Evolutionary conservation across 2,329 filamentous ascomycete species (phyloP).

Genomic region (Pseudogymnoascus sp.): DNA sequence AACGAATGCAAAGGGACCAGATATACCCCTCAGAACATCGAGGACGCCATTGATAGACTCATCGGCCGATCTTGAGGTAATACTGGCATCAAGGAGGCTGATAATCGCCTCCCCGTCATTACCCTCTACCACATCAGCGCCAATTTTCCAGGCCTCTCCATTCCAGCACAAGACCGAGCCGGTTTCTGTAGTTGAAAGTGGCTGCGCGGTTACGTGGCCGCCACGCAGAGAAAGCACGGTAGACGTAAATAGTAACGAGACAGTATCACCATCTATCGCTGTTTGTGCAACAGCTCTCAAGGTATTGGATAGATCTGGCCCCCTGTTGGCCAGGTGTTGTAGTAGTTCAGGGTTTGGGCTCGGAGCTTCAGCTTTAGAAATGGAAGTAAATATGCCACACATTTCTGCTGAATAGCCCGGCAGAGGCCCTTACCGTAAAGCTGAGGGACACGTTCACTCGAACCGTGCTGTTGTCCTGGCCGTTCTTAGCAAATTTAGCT

Average conservation of each 20-base stretch:
- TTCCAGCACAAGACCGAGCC: slow-evolving; percentile 87
- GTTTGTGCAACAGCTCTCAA: not conserved
- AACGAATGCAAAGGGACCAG: slow-evolving; percentile 84
- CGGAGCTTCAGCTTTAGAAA: slow-evolving; percentile 32
- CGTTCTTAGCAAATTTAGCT: not conserved
- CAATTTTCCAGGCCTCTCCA: slow-evolving; percentile 83
- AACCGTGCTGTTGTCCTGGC: not conserved
- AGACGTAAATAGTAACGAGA: slow-evolving; percentile 59
- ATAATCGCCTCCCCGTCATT: slow-evolving; percentile 75
- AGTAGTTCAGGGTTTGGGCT: slow-evolving; percentile 32
- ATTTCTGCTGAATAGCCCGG: slow-evolving; percentile 30
- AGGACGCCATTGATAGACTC: slow-evolving; percentile 33
- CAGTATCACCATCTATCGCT: slow-evolving; percentile 20
- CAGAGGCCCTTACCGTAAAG: not conserved
- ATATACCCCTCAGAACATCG: slow-evolving; percentile 49
- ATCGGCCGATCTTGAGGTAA: slow-evolving; percentile 13
- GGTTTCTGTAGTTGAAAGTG: slow-evolving; percentile 49
- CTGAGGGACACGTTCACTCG: not conserved
- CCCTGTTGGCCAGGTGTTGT: slow-evolving; percentile 43
- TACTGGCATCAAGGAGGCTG: slow-evolving; percentile 39
- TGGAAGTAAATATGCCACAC: slow-evolving; percentile 52
- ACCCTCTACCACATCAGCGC: slow-evolving; percentile 44
- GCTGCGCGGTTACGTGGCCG: slow-evolving; percentile 60
- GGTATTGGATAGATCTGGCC: slow-evolving; percentile 39
- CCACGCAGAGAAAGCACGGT: slow-evolving; percentile 90